Base-by-base conservation (phyloP, 2,329 filamentous ascomycete species). In the Triangularia verruculosa region DNA sequence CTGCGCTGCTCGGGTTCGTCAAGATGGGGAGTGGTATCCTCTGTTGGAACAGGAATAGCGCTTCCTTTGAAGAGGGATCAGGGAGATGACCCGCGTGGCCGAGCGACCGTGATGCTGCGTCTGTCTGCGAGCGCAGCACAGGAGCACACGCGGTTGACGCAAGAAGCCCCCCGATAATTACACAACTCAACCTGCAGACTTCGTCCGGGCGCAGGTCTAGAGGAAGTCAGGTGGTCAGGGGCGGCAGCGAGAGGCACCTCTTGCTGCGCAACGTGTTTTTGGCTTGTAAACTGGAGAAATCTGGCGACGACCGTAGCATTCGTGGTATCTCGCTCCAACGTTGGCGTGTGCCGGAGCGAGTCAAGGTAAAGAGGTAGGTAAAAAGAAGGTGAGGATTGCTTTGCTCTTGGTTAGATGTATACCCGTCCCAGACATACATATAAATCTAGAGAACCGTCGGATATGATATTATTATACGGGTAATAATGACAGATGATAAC, bases 151-250 rank as follows among this genome's bases (percentile, higher is more conserved):
- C 53, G 54, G 62, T 57, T 59, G 62, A 32, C 61, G 66, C 64
- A 60, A 59, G 47, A 64, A 15, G 24, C 60, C 61, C 61, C 63
- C 59, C 64, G 66, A 61, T 28, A 30, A 59, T 55, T 59, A 63
- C 61, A 64, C 64, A 63, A 64, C 65, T 59, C 64, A 57, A 61
- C 62, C 57, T 66, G 64, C 65, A 67, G 51, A 62, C 57, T 47
- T 63, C 57, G 59, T 58, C 47, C 43, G 62, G 57, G 52, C 43
- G n/a, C 61, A 24, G 62, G 34, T 62, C 59, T 30, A 52, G 30
- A 53, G 52, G 20, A 22, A 47, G 65, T 64, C 61, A 65, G 64
- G 61, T 64, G 63, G 32, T 55, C 59, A 51, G 28, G 55, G 57
- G 57, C 54, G 58, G 51, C 47, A 55, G 25, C 55, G 54, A 13